These are phyloP conservation scores for Zygosaccharomyces bisporus DNA, from an alignment of 805 yeast species.

Conservation along the genomic window DNA sequence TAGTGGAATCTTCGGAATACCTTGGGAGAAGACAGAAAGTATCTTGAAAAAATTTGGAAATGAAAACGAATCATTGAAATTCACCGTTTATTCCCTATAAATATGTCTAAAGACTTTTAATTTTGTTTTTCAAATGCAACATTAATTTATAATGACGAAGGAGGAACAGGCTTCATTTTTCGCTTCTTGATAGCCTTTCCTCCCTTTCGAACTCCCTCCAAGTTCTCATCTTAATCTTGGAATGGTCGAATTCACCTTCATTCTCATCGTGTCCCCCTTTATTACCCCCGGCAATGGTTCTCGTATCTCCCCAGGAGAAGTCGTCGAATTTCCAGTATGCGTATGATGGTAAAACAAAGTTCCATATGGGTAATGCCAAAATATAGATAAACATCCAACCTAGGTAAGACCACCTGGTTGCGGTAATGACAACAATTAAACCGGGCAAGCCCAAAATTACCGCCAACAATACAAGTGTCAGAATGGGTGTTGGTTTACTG, in stretches of 20 bases:
- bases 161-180: not conserved
- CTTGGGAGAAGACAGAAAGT: constrained; percentile 67
- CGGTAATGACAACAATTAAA: constrained; percentile 71
- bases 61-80: constrained; percentile 4
- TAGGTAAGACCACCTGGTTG: constrained; percentile 66
- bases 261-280: constrained; percentile 40
- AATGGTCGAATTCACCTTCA: constrained; percentile 88
- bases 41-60: constrained; percentile 34
- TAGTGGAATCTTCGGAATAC: constrained; percentile 75
- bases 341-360: constrained; percentile 78
- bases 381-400: constrained; percentile 77
- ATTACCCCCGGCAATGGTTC: constrained; percentile 70
- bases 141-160: not conserved
- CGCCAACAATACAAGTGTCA: constrained; percentile 73
- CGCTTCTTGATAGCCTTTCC: constrained; percentile 10
- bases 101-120: not conserved
- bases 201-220: constrained; percentile 65
- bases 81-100: constrained; percentile 9
- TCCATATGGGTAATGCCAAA: constrained; percentile 88
- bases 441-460: constrained; percentile 86
- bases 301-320: constrained; percentile 94
- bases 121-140: not conserved
- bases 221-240: constrained; percentile 81
- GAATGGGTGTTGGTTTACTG: constrained; percentile 67
- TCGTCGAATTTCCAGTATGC: constrained; percentile 96